phyloP scores from a whole-genome alignment of 139 green algal species.

The Chlamydomonas sp. region DNA sequence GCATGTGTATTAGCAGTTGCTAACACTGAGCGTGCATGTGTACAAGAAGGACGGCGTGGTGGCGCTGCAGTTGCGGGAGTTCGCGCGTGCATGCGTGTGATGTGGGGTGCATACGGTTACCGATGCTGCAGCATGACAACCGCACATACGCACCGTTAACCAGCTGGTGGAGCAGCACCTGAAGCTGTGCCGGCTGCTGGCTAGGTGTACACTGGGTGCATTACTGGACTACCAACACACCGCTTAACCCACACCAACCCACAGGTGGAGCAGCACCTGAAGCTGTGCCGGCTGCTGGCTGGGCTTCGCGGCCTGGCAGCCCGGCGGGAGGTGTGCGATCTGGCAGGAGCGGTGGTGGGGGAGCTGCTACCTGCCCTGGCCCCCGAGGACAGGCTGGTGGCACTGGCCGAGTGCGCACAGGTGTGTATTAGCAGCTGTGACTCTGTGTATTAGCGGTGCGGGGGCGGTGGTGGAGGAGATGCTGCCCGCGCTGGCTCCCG shows the following conservation, averaged over 20 bases:
- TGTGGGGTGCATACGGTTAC: too few species aligned
- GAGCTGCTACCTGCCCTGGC: conserved; percentile 51
- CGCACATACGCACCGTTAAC: too few species aligned
- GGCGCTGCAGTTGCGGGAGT: too few species aligned
- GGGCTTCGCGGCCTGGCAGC: conserved; percentile 53
- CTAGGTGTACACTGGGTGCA: too few species aligned
- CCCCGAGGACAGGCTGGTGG: conserved; percentile 67
- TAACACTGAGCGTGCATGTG: not conserved
- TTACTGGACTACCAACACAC: not conserved
- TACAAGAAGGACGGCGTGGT: too few species aligned
- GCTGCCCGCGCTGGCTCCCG: not conserved
- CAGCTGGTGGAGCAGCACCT: too few species aligned
- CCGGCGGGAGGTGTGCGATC: conserved; percentile 52
- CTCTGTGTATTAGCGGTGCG: not conserved
- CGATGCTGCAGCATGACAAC: too few species aligned
- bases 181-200: too few species aligned
- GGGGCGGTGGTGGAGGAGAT: not conserved
- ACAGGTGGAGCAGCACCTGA: conserved; percentile 72
- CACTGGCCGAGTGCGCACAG: conserved; percentile 69
- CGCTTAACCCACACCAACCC: not conserved
- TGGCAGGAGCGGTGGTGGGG: not conserved
- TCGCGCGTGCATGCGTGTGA: too few species aligned
- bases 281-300: conserved; percentile 69
- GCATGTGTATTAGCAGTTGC: too few species aligned
- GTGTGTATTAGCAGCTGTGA: conserved; percentile 15